Evolutionary conservation across 192 early-diverging fungal species (phyloP).

Genomic region (Podila verticillata): DNA sequence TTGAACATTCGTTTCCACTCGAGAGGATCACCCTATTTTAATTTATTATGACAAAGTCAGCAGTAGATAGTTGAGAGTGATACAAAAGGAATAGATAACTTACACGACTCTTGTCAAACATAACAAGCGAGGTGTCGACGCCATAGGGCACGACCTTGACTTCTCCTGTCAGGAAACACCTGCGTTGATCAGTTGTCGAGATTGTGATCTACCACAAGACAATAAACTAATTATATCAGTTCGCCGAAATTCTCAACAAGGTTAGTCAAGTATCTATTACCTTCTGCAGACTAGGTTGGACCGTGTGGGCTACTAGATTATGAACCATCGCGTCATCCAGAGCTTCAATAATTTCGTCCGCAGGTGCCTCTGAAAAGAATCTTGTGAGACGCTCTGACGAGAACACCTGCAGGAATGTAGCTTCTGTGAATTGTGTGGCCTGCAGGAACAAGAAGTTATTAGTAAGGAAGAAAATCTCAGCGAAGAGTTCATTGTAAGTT

Average conservation of each 20-base stretch:
- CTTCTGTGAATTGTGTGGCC: conserved; percentile 44
- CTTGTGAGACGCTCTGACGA: conserved; percentile 52
- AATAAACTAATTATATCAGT: not conserved
- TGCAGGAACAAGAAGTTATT: not conserved
- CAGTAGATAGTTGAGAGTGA: not conserved
- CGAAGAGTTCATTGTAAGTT: not conserved
- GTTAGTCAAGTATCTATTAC: conserved; percentile 1
- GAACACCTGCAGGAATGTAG: conserved; percentile 50
- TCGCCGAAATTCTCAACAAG: not conserved
- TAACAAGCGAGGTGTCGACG: conserved; percentile 56
- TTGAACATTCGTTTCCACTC: conserved; percentile 55
- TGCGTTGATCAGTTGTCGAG: conserved; percentile 70
- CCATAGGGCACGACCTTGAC: conserved; percentile 62
- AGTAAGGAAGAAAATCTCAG: not conserved
- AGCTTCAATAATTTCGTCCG: conserved; percentile 39
- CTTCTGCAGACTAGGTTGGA: conserved; percentile 42
- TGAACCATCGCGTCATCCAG: conserved; percentile 42
- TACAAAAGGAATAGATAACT: not conserved
- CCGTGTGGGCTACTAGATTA: conserved; percentile 48
- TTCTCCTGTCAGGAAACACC: conserved; percentile 71
- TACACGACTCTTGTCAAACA: conserved; percentile 72
- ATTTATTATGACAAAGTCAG: not conserved
- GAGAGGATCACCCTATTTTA: conserved; percentile 46
- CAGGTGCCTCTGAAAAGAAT: conserved; percentile 51
- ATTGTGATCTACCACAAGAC: conserved; percentile 58